Conservation (phyloP, 441 rosid species). For the Adansonia gregorii region DNA sequence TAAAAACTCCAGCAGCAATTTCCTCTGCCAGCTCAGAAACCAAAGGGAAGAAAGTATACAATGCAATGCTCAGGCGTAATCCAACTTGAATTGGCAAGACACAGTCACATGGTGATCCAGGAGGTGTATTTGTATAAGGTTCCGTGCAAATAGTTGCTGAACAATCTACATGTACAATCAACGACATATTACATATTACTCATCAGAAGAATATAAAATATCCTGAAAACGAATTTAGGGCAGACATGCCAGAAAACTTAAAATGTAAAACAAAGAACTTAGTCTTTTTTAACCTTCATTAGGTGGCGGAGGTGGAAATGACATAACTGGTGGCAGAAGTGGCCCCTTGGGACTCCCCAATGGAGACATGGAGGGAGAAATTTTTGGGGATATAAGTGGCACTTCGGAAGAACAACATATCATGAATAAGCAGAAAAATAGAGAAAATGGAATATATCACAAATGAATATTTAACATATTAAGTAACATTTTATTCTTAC, state of each 20-base stretch:
- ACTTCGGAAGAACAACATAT: slow-evolving; percentile 45
- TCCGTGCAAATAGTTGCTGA: slow-evolving; percentile 67
- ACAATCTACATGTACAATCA: slow-evolving; percentile 65
- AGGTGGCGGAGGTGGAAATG: slow-evolving; percentile 96
- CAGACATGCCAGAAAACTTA: slow-evolving; percentile 1
- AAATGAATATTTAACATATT: slow-evolving; percentile 1
- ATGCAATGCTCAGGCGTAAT: slow-evolving; percentile 71
- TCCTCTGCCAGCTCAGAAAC: slow-evolving; percentile 83
- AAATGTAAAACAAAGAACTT: slow-evolving; percentile 19
- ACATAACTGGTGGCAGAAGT: slow-evolving; percentile 55
- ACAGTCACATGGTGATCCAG: slow-evolving; percentile 91
- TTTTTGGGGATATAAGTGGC: slow-evolving; percentile 44
- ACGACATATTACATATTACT: slow-evolving; percentile 25
- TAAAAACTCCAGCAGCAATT: slow-evolving; percentile 81
- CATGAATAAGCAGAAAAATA: slow-evolving; percentile 29
- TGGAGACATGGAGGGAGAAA: slow-evolving; percentile 49
- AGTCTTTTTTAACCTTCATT: slow-evolving; percentile 59
- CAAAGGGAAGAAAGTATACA: slow-evolving; percentile 94
- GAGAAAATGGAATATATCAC: slow-evolving; percentile 12
- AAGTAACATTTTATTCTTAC: slow-evolving; percentile 36
- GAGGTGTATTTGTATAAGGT: slow-evolving; percentile 88
- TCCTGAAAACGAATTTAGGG: slow-evolving; percentile 14
- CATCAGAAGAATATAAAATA: slow-evolving; percentile 1
- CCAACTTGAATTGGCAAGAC: slow-evolving; percentile 95
- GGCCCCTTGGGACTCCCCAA: slow-evolving; percentile 62